These are phyloP conservation scores for Nakaseomyces glabratus DNA, from an alignment of 1,139 yeast genomes.

Conservation along the genomic window DNA sequence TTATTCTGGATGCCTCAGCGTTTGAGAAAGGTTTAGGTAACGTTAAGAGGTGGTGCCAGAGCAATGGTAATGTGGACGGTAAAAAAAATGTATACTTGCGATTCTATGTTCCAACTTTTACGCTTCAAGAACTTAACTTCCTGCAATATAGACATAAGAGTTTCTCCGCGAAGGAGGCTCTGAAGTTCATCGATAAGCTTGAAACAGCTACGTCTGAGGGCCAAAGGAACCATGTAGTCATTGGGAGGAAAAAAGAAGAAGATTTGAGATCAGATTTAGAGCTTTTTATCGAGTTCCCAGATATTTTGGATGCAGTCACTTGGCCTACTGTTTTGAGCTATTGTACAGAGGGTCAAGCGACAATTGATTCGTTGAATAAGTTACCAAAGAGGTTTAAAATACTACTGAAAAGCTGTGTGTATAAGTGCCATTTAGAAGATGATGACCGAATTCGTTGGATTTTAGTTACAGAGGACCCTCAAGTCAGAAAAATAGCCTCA, in stretches of 20 bases:
- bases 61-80: constrained; percentile 9
- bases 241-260: constrained; percentile 1
- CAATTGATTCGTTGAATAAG: constrained; percentile 15
- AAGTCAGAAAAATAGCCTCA: constrained; percentile 20
- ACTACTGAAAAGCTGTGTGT: constrained; percentile 26
- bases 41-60: constrained; percentile 25
- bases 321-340: constrained; percentile 24
- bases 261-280: constrained; percentile 11
- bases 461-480: constrained; percentile 26
- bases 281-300: constrained; percentile 26
- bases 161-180: constrained; percentile 25
- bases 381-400: constrained; percentile 25
- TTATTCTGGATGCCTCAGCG: constrained; percentile 29
- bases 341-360: constrained; percentile 12
- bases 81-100: constrained; percentile 16
- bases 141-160: constrained; percentile 22
- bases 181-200: constrained; percentile 24
- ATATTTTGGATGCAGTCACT: constrained; percentile 22
- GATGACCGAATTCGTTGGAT: constrained; percentile 23
- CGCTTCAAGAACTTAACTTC: constrained; percentile 27
- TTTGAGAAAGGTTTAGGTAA: constrained; percentile 30
- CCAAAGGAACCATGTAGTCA: constrained; percentile 3
- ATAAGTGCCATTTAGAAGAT: constrained; percentile 23
- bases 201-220: constrained; percentile 8
- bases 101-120: constrained; percentile 27